Base-by-base conservation (phyloP, 352 stramenopile genomes). In the Phytophthora brassicae region DNA sequence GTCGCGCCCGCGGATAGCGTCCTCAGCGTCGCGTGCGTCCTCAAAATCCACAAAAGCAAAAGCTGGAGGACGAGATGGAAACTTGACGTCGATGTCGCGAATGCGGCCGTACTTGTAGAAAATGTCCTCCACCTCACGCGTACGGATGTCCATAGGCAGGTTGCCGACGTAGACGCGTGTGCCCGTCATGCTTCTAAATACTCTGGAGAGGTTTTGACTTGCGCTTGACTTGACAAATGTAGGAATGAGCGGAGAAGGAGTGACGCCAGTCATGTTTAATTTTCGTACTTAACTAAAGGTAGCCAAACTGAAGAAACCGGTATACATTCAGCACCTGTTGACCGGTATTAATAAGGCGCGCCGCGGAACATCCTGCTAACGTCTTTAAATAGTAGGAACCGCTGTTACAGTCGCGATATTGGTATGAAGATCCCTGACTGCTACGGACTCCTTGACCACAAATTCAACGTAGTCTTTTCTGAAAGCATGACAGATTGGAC, bases 41-140 rank as follows among this genome's bases (percentile, higher is more conserved):
- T 90, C 81, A 44, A 90, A 92, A 59, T 91, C 79, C 68, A 90
- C 74, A 60, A 91, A 86, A 45, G 82, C 81, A 65, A 90, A 85
- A 17, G 77, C 66, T 13, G 70, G 67, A 26, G 75, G 71, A 20
- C 79, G 77, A 52, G 79, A 85, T 50, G 84, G 74, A 49, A 88
- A 85, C 66, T 91, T 95, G 57, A 89, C 68, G 44, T 89, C 71
- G 28, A 88, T 76, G 52, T 84, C 79, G 12, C 68, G 64, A 43
- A 88, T 84, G 51, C 77, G 79, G 0, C 82, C 84, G 48, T 84
- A 90, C 64, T 88, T 88, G 60, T 79, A 79, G 57, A 95, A 91
- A 8, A 88, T 73, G 17, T 91, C 79, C 51, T 90, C 77, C 33
- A 92, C 71, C 64, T 92, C 82, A 39, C 70, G 81, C 42, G 87